Percentiles rank a stretch among this genome's conserved stretches.
Conservation (phyloP, 2,329 filamentous ascomycete species). For the Neonectria neomacrospora region DNA sequence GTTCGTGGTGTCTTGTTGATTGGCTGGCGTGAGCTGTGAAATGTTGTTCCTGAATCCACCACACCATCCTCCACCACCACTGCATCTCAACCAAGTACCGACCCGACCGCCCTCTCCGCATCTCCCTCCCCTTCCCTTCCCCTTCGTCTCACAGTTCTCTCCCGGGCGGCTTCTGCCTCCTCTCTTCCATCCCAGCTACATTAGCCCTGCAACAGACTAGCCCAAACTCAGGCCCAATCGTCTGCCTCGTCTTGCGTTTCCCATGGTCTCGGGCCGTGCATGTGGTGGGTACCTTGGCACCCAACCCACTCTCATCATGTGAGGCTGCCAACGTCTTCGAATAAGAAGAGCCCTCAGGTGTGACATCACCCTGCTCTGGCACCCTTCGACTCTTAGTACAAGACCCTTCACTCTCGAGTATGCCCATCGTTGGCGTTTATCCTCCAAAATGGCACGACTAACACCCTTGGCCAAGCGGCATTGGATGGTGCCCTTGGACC, state of each 20-base stretch:
- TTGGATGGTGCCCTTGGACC: conserved; percentile 19
- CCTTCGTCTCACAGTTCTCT: conserved; percentile 1
- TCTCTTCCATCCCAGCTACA: conserved; percentile 4
- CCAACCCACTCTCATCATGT: conserved; percentile 21
- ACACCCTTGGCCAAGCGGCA: conserved; percentile 14
- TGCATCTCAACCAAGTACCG: conserved; percentile 5
- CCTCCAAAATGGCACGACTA: conserved; percentile 21
- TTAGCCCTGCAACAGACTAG: conserved; percentile 7
- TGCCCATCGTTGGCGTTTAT: conserved; percentile 24
- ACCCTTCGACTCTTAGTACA: not conserved
- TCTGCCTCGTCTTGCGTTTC: conserved; percentile 6
- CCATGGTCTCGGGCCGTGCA: conserved; percentile 15
- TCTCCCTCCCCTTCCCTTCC: not conserved
- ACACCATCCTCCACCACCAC: conserved; percentile 4
- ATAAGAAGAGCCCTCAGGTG: conserved; percentile 14
- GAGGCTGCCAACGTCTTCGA: conserved; percentile 17
- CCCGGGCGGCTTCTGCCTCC: not conserved
- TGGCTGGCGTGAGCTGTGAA: not conserved
- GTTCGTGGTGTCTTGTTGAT: conserved; percentile 10
- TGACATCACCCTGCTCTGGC: conserved; percentile 21
- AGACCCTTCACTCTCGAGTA: conserved; percentile 14
- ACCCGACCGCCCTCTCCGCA: not conserved
- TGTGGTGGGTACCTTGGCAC: conserved; percentile 8
- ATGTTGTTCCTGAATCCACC: conserved; percentile 23
- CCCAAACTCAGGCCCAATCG: conserved; percentile 11